Evolutionary conservation across 345 rosid species (phyloP).

Genomic region (Aethionema arabicum): DNA sequence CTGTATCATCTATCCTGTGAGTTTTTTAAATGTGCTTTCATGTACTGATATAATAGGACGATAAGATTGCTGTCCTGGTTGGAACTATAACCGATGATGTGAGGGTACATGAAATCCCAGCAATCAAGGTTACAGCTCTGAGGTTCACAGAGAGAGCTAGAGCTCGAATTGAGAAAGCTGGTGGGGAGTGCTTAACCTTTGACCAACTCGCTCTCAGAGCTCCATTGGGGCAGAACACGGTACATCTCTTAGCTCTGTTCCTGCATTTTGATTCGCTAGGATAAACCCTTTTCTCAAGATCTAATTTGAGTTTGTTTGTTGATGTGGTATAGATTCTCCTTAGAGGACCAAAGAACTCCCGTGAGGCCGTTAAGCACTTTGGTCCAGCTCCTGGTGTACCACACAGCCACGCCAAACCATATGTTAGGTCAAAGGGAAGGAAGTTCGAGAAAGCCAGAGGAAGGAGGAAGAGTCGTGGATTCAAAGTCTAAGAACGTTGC

Average conservation of each 20-base stretch:
- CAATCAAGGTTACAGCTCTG: conserved; percentile 79
- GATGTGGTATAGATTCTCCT: conserved; percentile 61
- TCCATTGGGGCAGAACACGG: conserved; percentile 98
- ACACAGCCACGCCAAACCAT: conserved; percentile 85
- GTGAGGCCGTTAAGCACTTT: conserved; percentile 96
- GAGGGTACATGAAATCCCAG: conserved; percentile 82
- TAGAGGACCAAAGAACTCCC: conserved; percentile 92
- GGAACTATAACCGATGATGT: conserved; percentile 90
- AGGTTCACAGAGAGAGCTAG: conserved; percentile 89
- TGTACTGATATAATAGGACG: conserved; percentile 46
- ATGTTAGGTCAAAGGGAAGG: conserved; percentile 84
- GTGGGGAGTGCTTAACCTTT: conserved; percentile 95
- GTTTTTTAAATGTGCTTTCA: background rate
- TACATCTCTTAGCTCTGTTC: conserved; percentile 24
- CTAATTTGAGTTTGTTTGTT: background rate
- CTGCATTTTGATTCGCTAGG: background rate
- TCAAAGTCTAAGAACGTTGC: conserved; percentile 52
- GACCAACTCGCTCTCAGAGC: conserved; percentile 94
- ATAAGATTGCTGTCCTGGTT: conserved; percentile 77
- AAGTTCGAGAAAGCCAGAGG: conserved; percentile 94
- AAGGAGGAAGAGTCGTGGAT: conserved; percentile 77
- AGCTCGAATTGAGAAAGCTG: conserved; percentile 95
- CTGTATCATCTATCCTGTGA: background rate
- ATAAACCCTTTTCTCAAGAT: background rate
- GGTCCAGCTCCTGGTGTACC: conserved; percentile 99